These are phyloP conservation scores for Fusarium stilboides DNA, from an alignment of 2,329 filamentous ascomycete species.

Conservation along the genomic window DNA sequence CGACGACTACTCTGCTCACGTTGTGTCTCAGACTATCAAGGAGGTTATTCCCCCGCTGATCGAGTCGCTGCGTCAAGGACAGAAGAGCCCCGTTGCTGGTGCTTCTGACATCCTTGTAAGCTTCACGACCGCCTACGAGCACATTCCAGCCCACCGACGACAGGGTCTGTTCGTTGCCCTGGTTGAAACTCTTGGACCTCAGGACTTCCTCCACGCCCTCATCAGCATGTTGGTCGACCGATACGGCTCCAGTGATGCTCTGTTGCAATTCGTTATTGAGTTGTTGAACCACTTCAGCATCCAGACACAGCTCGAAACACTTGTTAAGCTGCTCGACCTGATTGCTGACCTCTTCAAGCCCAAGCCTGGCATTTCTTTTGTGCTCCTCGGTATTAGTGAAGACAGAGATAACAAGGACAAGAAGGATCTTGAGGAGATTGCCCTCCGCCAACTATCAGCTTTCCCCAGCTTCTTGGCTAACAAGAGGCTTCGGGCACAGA, in stretches of 20 bases:
- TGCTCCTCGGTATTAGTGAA: slow-evolving; percentile 74
- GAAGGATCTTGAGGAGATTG: slow-evolving; percentile 66
- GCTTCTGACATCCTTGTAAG: slow-evolving; percentile 93
- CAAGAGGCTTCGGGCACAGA: slow-evolving; percentile 69
- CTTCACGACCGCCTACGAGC: slow-evolving; percentile 96
- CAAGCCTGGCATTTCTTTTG: slow-evolving; percentile 80
- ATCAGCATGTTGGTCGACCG: slow-evolving; percentile 92
- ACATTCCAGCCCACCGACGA: slow-evolving; percentile 90
- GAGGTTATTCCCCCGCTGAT: slow-evolving; percentile 94
- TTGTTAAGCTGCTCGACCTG: slow-evolving; percentile 83
- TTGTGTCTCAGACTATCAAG: slow-evolving; percentile 94
- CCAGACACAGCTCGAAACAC: slow-evolving; percentile 81
- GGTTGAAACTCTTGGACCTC: slow-evolving; percentile 85
- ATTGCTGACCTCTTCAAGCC: slow-evolving; percentile 81
- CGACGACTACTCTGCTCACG: slow-evolving; percentile 96
- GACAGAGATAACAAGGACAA: slow-evolving; percentile 64
- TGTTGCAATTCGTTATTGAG: slow-evolving; percentile 81
- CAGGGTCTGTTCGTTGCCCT: slow-evolving; percentile 87
- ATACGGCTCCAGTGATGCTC: slow-evolving; percentile 82
- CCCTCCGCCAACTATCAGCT: slow-evolving; percentile 69
- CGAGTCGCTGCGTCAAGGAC: slow-evolving; percentile 84
- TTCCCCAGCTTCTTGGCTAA: slow-evolving; percentile 72
- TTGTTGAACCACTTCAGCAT: slow-evolving; percentile 81
- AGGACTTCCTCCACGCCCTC: slow-evolving; percentile 90
- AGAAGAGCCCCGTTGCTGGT: slow-evolving; percentile 82